Base-by-base conservation (phyloP, 768 basidiomycete genomes). In the Rossbeevera mucosa region DNA sequence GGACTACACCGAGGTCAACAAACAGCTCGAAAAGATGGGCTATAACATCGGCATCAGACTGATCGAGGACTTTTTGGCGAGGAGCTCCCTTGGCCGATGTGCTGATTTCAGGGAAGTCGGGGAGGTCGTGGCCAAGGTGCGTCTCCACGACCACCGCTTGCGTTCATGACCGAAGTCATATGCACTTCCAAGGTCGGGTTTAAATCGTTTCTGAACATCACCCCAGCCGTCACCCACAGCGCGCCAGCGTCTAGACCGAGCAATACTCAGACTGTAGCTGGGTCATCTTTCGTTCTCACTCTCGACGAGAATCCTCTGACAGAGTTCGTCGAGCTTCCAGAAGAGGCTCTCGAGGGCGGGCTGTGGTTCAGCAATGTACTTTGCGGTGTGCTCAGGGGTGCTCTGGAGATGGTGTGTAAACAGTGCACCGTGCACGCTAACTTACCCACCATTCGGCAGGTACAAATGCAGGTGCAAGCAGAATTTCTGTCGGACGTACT, bases 1-100 rank as follows among this genome's bases (percentile, higher is more conserved):
- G 64, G 94, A 99, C 74, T 98, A 96, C 66, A 80, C 79, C 13
- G 92, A 95, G 67, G 90, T 92, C 56, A 92, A 92, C 71, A 94
- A 91, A 69, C 94, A 99, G 68, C 85, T 99, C 3, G 95, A 99
- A 63, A 95, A 94, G 74, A 98, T 97, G 95, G 96, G 96, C 4
- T 97, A 96, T 71, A 96, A 94, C 66, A 98, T 99, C 53, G 96
- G 96, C 24, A 95, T 86, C 21, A 79, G 96, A 33, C 73, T 99
- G 49, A 96, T 99, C 52, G 96, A 99, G 66, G 96, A 99, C 66
- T 96, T 99, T 64, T 79, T 99, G 44, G 95, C 96, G 21, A 83
- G 91, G 65, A 94, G 93, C 56, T 83, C 80, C n/a, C 67, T 96
- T 18, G 91, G 90, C n/a, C 77, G 91, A 59, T 99, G 96, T 70